phyloP scores from a whole-genome alignment of 2,329 filamentous ascomycete species.

The Lecanosticta acicola region DNA sequence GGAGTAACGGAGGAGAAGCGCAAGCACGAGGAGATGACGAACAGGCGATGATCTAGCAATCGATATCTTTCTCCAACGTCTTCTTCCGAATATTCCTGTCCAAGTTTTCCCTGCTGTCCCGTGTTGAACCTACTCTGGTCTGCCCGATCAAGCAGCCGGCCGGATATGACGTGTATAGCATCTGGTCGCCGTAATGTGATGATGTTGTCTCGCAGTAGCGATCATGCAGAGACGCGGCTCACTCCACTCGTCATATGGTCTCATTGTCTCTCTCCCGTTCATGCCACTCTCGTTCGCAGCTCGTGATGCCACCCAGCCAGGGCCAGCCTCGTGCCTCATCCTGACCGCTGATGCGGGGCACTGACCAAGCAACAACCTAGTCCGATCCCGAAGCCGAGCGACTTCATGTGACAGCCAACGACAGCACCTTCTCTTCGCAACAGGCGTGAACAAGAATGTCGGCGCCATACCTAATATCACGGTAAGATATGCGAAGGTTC shows the following conservation, averaged over 20 bases:
- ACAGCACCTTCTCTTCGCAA: neutral
- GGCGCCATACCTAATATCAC: conserved; percentile 7
- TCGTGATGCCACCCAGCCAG: neutral
- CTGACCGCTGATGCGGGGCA: neutral
- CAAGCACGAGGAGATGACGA: neutral
- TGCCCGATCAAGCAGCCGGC: neutral
- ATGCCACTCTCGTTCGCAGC: neutral
- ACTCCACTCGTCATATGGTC: neutral
- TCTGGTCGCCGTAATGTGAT: neutral
- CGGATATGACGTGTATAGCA: neutral
- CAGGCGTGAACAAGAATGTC: conserved; percentile 1
- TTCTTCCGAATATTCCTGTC: too few relatives aligned
- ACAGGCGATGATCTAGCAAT: neutral
- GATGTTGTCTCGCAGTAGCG: neutral
- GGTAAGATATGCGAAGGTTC: neutral
- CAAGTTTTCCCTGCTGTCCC: neutral
- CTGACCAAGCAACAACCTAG: neutral
- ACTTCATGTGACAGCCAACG: neutral
- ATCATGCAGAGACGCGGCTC: neutral
- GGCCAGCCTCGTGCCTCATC: neutral
- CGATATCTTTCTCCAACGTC: too few relatives aligned
- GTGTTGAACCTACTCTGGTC: neutral
- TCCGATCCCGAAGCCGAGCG: neutral
- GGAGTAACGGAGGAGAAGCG: neutral
- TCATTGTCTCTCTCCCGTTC: neutral